Evolutionary conservation across 106 monocot genomes (phyloP).

Genomic region (Hemerocallis citrina): DNA sequence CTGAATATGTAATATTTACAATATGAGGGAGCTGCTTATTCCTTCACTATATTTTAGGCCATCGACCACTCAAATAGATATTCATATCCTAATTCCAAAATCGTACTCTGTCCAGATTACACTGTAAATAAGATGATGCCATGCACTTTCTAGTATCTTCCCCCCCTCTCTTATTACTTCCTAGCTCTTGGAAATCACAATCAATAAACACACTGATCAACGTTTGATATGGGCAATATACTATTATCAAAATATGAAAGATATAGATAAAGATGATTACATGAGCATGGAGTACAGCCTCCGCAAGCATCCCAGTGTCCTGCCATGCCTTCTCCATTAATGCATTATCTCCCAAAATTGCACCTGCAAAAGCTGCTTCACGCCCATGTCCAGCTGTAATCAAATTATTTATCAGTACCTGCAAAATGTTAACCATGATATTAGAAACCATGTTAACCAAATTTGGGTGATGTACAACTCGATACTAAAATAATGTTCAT

Average conservation of each 20-base stretch:
- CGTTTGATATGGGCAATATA: neutral
- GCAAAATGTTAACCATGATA: constrained; percentile 9
- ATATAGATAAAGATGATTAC: constrained; percentile 23
- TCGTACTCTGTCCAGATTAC: too few relatives aligned
- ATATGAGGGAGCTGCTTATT: too few relatives aligned
- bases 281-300: constrained; percentile 97
- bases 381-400: constrained; percentile 95
- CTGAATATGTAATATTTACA: too few relatives aligned
- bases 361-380: constrained; percentile 99
- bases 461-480: neutral
- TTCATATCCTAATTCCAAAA: too few relatives aligned
- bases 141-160: neutral
- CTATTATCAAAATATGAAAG: neutral
- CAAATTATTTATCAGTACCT: constrained; percentile 83
- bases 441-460: neutral
- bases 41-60: too few relatives aligned
- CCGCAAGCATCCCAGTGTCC: constrained; percentile 97
- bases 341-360: constrained; percentile 91
- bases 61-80: too few relatives aligned
- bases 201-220: neutral
- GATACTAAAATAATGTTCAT: neutral
- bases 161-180: too few relatives aligned
- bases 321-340: constrained; percentile 99
- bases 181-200: neutral
- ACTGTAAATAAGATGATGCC: neutral